Percentiles rank a stretch among this genome's conserved stretches.
phyloP scores from a whole-genome alignment of 2,329 filamentous ascomycete genomes.

The Basipetospora sp. region DNA sequence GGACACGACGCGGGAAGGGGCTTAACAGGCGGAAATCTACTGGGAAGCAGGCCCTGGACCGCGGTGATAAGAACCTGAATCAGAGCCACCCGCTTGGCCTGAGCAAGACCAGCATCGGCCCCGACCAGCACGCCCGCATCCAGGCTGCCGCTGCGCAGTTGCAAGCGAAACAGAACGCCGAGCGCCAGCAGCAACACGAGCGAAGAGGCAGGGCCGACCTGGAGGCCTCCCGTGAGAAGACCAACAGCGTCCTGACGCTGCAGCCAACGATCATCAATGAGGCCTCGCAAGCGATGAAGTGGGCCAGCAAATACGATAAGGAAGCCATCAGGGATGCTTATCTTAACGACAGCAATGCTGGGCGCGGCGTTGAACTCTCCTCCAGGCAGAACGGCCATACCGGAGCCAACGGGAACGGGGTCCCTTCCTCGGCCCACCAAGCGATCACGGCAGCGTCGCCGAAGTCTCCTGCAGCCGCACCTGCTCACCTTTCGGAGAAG shows the following conservation, averaged over 20 bases:
- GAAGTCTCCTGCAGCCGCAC: slow-evolving; percentile 4
- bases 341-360: slow-evolving; percentile 56
- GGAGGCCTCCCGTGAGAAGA: slow-evolving; percentile 49
- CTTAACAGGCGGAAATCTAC: slow-evolving; percentile 56
- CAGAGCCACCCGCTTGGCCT: slow-evolving; percentile 24
- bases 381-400: slow-evolving; percentile 14
- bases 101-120: slow-evolving; percentile 74
- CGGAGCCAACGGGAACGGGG: slow-evolving; percentile 3
- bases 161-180: slow-evolving; percentile 54
- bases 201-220: slow-evolving; percentile 42
- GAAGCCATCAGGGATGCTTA: slow-evolving; percentile 76
- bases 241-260: slow-evolving; percentile 76
- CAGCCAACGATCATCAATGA: slow-evolving; percentile 74
- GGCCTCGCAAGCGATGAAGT: slow-evolving; percentile 87
- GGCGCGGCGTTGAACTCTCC: slow-evolving; percentile 44
- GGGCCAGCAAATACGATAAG: slow-evolving; percentile 91
- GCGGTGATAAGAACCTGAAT: slow-evolving; percentile 27
- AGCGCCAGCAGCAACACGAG: slow-evolving; percentile 28
- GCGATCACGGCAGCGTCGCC: not conserved
- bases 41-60: slow-evolving; percentile 43
- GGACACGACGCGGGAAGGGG: slow-evolving; percentile 53
- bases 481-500: slow-evolving; percentile 21
- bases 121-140: slow-evolving; percentile 84
- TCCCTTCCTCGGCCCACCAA: too few species aligned
- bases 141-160: slow-evolving; percentile 79